A percentile compares a stretch with the other conserved stretches of the same genome.
These are phyloP conservation scores for Setaria italica DNA, from an alignment of 202 grass and related monocot species.

Conservation along the genomic window DNA sequence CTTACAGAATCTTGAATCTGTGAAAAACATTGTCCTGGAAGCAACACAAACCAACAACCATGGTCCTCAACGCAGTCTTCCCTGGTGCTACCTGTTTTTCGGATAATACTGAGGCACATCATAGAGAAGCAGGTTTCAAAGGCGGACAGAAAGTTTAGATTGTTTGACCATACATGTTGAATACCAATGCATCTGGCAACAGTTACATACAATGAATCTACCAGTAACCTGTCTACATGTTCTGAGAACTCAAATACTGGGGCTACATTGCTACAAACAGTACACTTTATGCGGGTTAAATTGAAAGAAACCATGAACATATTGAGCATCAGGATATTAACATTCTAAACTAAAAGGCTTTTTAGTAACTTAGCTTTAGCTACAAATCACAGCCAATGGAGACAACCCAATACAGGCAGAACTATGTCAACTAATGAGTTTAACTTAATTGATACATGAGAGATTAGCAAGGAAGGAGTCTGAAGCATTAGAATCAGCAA, in stretches of 20 bases:
- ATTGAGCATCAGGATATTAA: conserved; percentile 48
- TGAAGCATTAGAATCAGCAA: conserved; percentile 44
- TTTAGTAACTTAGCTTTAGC: conserved; percentile 31
- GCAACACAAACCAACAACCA: neutral
- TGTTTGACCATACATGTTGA: neutral
- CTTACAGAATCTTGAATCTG: neutral
- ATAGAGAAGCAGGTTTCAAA: neutral
- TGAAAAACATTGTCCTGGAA: neutral
- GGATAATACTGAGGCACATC: neutral
- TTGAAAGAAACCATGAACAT: conserved; percentile 43
- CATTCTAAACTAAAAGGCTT: conserved; percentile 50
- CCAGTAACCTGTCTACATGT: neutral
- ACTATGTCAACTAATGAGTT: conserved; percentile 53
- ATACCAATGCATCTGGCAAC: conserved; percentile 12
- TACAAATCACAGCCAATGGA: conserved; percentile 48
- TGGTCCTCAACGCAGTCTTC: neutral
- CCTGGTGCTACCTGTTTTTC: neutral
- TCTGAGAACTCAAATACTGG: conserved; percentile 20
- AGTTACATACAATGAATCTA: conserved; percentile 38
- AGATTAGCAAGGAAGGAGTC: conserved; percentile 42
- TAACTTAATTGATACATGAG: conserved; percentile 45
- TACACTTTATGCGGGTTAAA: conserved; percentile 24
- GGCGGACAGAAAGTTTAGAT: neutral
- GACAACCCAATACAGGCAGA: conserved; percentile 31
- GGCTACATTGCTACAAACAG: conserved; percentile 49